A percentile compares a stretch with the other conserved stretches of the same genome.
These are phyloP conservation scores for Heritiera fomes DNA, from an alignment of 345 rosid species.

Conservation along the genomic window DNA sequence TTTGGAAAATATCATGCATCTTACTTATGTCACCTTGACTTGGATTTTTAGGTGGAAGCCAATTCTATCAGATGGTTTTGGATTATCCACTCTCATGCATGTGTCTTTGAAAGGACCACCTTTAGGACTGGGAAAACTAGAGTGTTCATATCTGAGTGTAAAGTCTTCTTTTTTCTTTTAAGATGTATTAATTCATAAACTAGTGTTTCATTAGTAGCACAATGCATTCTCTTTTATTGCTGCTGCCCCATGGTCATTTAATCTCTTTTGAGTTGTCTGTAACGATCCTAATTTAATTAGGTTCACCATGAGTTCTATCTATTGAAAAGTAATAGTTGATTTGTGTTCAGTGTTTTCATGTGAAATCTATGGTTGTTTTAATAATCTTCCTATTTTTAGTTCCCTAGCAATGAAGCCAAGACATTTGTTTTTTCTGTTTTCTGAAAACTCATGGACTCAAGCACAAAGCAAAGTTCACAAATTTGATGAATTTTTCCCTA, in stretches of 20 bases:
- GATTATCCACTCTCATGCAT: background rate
- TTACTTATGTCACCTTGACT: background rate
- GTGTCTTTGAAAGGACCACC: background rate
- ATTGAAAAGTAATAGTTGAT: background rate
- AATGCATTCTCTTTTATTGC: background rate
- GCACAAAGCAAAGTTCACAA: conserved; percentile 1
- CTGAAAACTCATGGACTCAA: background rate
- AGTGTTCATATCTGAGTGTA: conserved; percentile 3
- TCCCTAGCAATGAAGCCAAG: background rate
- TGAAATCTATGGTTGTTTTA: background rate
- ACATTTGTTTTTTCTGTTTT: background rate
- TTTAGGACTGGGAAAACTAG: background rate
- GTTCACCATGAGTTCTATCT: background rate
- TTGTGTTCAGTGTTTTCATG: background rate
- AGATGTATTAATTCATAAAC: background rate
- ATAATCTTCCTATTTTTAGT: background rate
- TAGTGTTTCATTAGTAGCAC: background rate
- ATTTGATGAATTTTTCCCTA: background rate
- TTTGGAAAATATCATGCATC: background rate
- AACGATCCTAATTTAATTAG: background rate
- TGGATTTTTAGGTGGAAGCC: background rate
- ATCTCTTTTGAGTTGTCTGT: background rate
- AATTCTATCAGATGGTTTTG: background rate
- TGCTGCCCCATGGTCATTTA: background rate
- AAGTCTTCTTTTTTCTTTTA: background rate